Base-by-base conservation (phyloP, 352 stramenopile genomes). In the Phytophthora fragariae region DNA sequence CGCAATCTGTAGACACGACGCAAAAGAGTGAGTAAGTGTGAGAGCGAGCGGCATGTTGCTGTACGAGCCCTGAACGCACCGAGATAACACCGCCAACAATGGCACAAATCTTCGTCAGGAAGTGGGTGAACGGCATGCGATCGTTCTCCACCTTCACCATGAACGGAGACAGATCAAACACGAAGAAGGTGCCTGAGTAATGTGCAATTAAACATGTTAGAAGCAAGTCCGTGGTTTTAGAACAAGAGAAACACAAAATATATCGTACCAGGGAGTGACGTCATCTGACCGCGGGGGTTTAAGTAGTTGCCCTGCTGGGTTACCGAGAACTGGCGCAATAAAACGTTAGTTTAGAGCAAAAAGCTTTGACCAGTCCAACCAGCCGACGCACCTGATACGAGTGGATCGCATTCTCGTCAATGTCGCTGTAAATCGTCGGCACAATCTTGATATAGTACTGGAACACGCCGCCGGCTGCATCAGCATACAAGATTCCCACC, bases 391-490 rank as follows among this genome's bases (percentile, higher is more conserved):
- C 82, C 77, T 92, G 89, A 69, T 95, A 95, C 69, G 86, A 94
- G 57, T 86, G 72, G 21, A 89, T 85, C 3, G 79, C 74, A 14
- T 76, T 73, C 11, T 86, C 79, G 62, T 86, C 83, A 21, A 90
- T 88, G 55, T 94, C 87, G 68, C 83, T 90, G 79, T 93, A 96
- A 66, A 96, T 92, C 27, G 89, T 96, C 21, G 89, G 89, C 57
- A 96, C 88, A 53, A 96, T 88, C 77, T 96, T 96, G 79, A 96
- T 91, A 67, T 92, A 94, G 78, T 96, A 96, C 79, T 96, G 88
- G 70, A 93, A 95, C 62, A 95, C 85, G 15, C 84, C 89, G 12
- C 89, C 89, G 35, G 65, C 89, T 96, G 57, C 7, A 76, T 39
- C 27, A 47, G 49, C 35, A 68, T 33, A 72, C 5, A 11, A 60